A percentile compares a stretch with the other conserved stretches of the same genome.
Conservation (phyloP, 1,284 basidiomycete genomes). For the Termitomyces sp. region DNA sequence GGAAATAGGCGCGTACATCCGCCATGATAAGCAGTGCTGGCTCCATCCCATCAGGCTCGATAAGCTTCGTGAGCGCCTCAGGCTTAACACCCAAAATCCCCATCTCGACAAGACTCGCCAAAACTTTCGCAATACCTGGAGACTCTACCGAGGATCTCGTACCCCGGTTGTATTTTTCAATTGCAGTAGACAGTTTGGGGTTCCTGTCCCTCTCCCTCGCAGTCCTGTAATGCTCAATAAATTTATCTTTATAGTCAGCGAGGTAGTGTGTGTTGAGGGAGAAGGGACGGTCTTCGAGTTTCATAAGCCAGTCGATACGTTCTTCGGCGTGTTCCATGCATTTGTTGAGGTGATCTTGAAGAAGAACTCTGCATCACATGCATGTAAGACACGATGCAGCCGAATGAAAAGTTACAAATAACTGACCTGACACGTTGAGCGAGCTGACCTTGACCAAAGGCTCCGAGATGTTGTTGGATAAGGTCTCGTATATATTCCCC, state of each 20-base stretch:
- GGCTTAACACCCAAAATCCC: conserved; percentile 39
- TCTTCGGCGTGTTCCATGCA: conserved; percentile 36
- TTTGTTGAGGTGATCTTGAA: conserved; percentile 44
- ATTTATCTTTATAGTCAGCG: conserved; percentile 52
- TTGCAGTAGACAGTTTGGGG: conserved; percentile 25
- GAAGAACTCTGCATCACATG: conserved; percentile 32
- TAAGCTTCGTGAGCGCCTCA: conserved; percentile 46
- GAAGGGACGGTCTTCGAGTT: conserved; percentile 48
- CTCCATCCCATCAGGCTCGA: conserved; percentile 50
- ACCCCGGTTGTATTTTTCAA: conserved; percentile 19
- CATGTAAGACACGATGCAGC: background rate
- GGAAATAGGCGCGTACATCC: conserved; percentile 67
- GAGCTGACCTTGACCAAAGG: conserved; percentile 49
- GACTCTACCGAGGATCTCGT: background rate
- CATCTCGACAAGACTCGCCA: conserved; percentile 40
- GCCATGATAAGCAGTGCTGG: conserved; percentile 63
- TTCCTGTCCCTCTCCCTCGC: conserved; percentile 32
- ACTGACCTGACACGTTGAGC: conserved; percentile 48
- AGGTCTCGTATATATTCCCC: conserved; percentile 36
- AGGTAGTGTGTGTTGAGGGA: conserved; percentile 59
- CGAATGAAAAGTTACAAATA: background rate
- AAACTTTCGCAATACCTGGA: conserved; percentile 30
- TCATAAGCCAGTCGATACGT: conserved; percentile 47
- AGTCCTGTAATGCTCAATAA: conserved; percentile 44
- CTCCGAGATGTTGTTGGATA: conserved; percentile 43